Base-by-base conservation (phyloP, 1,284 basidiomycete genomes). In the Ceratobasidium sp. region DNA sequence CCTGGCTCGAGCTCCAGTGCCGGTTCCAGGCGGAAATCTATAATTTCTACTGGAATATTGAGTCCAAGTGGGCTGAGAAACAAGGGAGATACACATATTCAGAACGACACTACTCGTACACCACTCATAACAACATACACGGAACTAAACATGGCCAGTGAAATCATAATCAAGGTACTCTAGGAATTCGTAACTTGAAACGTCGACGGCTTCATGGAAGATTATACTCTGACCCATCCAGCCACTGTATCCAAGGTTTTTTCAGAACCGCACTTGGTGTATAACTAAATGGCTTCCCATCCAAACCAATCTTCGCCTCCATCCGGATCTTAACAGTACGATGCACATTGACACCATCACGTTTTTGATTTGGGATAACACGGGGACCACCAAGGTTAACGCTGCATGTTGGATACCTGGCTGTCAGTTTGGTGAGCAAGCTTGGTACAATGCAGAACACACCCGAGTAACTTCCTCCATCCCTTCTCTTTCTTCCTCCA, bases 361-460 rank as follows among this genome's bases (percentile, higher is more conserved):
- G 52, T 30, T 67, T 67, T 47, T 67, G 62, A 36, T 67, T 67
- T 25, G 56, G 54, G 42, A 67, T 67, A 0, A 67, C 62, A 1
- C 53, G 62, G 21, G 62, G 62, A 25, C 62, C 62, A 30, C 53
- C 53, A 7, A 67, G 19, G 19, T 67, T 67, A 29, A 67, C 46
- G 6, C 62, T 67, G 27, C 8, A 49, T n/a, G 41, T 11, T 36
- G 6, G 36, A 44, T 36, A 36, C n/a, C n/a, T n/a, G 11, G 33
- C 33, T 36, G 11, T 36, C 11, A 36, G 33, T 11, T 36, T 16
- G 25, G 11, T 30, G 2, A 21, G 21, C 2, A 47, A 30, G 21
- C 9, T 27, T 39, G 1, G 44, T 21, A 27, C 6, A 2, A 53
- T 36, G 33, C n/a, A 33, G 21, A 21, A 49, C 62, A 14, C 46